Evolutionary conservation across 148 eudicot species (phyloP), one percentile per base, ranked within the genome.

Genomic region (Spergularia bocconei): DNA sequence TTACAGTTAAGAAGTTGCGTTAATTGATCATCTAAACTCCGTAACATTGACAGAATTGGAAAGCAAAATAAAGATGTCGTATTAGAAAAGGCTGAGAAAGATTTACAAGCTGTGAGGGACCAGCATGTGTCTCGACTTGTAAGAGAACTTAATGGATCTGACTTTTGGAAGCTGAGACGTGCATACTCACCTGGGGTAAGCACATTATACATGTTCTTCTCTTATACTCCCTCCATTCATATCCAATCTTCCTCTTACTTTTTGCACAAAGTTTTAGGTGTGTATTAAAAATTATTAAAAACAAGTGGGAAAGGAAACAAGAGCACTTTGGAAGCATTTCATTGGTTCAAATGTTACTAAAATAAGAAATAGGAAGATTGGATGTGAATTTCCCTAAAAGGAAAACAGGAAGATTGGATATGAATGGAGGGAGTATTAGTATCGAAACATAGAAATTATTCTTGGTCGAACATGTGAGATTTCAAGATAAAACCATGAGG

Each of bases 111-210:
- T 75, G 97, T 96, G 79, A 83, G 79, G 52, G 87, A 87, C 57
- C 97, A 89, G 50, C 78, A 92, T 86, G 75, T 96, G 62, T 79
- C 91, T 50, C 87, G 89, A 56, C 83, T 96, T 53, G 88, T 92
- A 19, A 91, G 88, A 76, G 97, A 96, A 82, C 82, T 96, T 51
- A 80, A 80, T 13, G 99, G 99, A 56, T 83, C 90, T 21, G 99
- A 96, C 77, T 92, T 91, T 65, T 96, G 99, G 99, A 96, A 91
- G 85, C 90, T 96, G 57, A 87, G 98, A 80, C 91, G 96, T 84
- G 98, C 98, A 48, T 85, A 85, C 77, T 96, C 99, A 67, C 99
- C 99, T 17, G 99, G 99, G 94, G 99, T 95, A 62, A 74, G 59
- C 71, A 68, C 67, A 75, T 75, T 67, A n/a, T 59, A 69, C 63